Evolutionary conservation across 2,329 filamentous ascomycete genomes (phyloP).

Genomic region (Cercospora canescens): DNA sequence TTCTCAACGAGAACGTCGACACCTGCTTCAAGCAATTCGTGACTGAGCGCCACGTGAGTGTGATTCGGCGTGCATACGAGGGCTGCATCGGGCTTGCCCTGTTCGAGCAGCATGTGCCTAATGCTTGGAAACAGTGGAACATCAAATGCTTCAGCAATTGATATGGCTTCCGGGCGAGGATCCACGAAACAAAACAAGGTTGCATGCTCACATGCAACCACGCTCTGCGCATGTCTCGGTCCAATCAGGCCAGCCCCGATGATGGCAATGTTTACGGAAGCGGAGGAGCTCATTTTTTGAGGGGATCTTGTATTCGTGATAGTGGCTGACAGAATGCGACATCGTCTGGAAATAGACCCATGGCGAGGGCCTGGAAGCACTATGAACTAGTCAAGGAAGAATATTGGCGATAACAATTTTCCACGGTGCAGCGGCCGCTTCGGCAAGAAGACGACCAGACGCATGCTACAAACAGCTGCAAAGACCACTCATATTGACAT

Average conservation of each 20-base stretch:
- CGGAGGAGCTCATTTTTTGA: neutral
- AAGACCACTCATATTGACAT: neutral
- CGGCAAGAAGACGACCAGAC: neutral
- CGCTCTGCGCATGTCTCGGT: constrained; percentile 50
- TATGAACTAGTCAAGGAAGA: neutral
- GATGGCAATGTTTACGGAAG: constrained; percentile 41
- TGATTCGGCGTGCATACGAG: constrained; percentile 62
- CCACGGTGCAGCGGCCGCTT: neutral
- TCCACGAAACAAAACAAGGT: constrained; percentile 50
- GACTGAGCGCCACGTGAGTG: constrained; percentile 55
- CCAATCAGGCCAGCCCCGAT: constrained; percentile 53
- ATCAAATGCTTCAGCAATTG: constrained; percentile 39
- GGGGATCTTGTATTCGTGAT: neutral
- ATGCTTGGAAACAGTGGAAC: constrained; percentile 46
- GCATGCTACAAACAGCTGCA: neutral
- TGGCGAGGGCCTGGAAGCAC: neutral
- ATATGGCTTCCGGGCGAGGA: constrained; percentile 41
- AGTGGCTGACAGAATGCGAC: neutral
- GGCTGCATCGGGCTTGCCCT: constrained; percentile 50
- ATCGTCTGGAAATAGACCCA: neutral
- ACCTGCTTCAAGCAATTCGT: constrained; percentile 49
- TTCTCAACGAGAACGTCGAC: constrained; percentile 61
- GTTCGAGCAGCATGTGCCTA: constrained; percentile 43
- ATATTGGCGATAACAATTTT: constrained; percentile 3
- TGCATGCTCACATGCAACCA: constrained; percentile 40